Evolutionary conservation across 139 green algal species (phyloP).

Genomic region (Micromonas commoda): DNA sequence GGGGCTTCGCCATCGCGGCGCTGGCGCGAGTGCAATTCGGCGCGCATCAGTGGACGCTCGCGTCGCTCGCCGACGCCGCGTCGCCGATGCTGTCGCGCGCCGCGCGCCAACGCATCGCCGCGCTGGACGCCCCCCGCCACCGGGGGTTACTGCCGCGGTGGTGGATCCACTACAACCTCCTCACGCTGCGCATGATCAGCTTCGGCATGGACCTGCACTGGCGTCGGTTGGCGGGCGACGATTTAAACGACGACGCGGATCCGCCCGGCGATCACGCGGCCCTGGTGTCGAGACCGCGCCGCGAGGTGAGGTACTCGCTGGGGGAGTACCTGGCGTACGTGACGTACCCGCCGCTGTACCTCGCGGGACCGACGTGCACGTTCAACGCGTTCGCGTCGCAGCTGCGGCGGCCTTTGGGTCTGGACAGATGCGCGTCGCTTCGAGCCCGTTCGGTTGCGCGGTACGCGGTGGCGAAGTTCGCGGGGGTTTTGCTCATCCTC

Average conservation of each 20-base stretch:
- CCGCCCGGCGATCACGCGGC: neutral
- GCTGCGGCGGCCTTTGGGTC: slow-evolving; percentile 28
- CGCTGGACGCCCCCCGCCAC: neutral
- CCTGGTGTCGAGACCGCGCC: neutral
- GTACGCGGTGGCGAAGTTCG: neutral
- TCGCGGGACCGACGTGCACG: slow-evolving; percentile 76
- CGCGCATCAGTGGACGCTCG: too few relatives aligned
- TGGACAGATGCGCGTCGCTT: too few relatives aligned
- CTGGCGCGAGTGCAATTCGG: too few relatives aligned
- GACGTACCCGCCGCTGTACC: slow-evolving; percentile 86
- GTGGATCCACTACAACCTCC: neutral
- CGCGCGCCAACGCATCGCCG: neutral
- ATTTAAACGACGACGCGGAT: neutral
- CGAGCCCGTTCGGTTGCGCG: too few relatives aligned
- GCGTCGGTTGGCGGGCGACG: neutral
- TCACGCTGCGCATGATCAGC: neutral
- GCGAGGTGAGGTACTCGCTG: slow-evolving; percentile 4
- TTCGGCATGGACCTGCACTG: neutral
- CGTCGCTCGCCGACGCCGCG: neutral
- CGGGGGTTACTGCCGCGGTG: neutral
- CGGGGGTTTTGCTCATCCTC: neutral
- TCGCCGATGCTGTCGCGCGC: neutral
- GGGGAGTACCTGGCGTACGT: slow-evolving; percentile 56
- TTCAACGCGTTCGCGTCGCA: slow-evolving; percentile 81
- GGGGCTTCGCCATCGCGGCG: too few relatives aligned